These are phyloP conservation scores for Phytopythium oedochilum DNA, from an alignment of 352 stramenopile species.

Conservation along the genomic window DNA sequence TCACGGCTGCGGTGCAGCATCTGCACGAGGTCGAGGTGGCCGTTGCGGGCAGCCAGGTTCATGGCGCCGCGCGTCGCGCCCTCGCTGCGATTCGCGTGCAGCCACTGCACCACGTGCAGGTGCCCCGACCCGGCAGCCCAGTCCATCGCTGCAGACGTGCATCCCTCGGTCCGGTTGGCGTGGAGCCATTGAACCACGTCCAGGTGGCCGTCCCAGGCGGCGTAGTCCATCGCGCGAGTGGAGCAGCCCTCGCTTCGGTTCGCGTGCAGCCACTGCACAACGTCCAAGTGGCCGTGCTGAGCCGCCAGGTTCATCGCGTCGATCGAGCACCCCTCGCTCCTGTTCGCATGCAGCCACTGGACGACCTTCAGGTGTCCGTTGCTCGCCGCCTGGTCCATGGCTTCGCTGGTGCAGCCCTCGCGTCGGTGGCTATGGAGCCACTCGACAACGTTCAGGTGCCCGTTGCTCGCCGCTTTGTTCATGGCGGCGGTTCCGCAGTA, in stretches of 20 bases:
- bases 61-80: constrained; percentile 25
- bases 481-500: constrained; percentile 32
- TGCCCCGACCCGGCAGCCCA: background rate
- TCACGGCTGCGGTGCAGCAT: constrained; percentile 12
- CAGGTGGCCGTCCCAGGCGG: constrained; percentile 8
- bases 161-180: constrained; percentile 12
- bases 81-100: constrained; percentile 1
- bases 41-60: constrained; percentile 46
- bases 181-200: constrained; percentile 9
- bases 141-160: constrained; percentile 7
- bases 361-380: constrained; percentile 28
- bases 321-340: constrained; percentile 8
- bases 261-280: constrained; percentile 4
- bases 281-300: background rate
- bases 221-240: constrained; percentile 6
- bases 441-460: constrained; percentile 41
- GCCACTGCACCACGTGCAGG: constrained; percentile 4
- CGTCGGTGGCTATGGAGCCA: constrained; percentile 23
- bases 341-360: constrained; percentile 21
- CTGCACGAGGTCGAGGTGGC: constrained; percentile 38
- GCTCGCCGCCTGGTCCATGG: constrained; percentile 24
- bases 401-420: constrained; percentile 27
- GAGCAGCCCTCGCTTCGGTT: constrained; percentile 3
- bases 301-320: constrained; percentile 12
- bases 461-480: constrained; percentile 46